These are phyloP conservation scores for Yamadazyma atmosphaerica DNA, from an alignment of 1,139 yeast species.

Conservation along the genomic window DNA sequence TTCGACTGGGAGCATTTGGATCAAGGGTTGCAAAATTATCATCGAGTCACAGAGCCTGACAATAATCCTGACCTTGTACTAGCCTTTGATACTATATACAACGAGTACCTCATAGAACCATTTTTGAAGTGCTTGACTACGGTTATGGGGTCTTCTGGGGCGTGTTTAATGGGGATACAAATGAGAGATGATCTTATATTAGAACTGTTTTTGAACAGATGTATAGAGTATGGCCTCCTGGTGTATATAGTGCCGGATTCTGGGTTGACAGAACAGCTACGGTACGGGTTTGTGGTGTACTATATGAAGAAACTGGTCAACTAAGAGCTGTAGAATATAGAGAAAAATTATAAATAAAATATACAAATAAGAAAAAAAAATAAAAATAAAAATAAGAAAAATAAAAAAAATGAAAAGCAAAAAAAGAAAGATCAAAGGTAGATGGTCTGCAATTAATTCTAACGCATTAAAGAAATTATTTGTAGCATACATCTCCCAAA, in stretches of 20 bases:
- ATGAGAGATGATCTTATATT: slow-evolving; percentile 55
- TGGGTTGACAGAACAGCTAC: slow-evolving; percentile 28
- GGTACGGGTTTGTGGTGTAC: slow-evolving; percentile 48
- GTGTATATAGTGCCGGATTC: slow-evolving; percentile 28
- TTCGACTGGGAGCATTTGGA: slow-evolving; percentile 66
- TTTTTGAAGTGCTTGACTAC: slow-evolving; percentile 45
- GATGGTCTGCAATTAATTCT: no score
- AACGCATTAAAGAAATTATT: no score
- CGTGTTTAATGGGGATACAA: slow-evolving; percentile 52
- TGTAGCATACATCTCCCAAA: no score
- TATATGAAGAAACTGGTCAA: slow-evolving; percentile 23
- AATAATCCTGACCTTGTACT: slow-evolving; percentile 46
- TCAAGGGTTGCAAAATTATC: slow-evolving; percentile 26
- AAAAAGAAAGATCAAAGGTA: no score
- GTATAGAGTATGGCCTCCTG: slow-evolving; percentile 18
- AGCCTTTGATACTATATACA: slow-evolving; percentile 73
- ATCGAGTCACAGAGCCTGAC: slow-evolving; percentile 8
- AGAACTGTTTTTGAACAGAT: slow-evolving; percentile 43
- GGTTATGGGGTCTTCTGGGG: slow-evolving; percentile 34
- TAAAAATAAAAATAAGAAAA: background rate
- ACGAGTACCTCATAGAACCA: slow-evolving; percentile 57
- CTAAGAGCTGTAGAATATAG: no score
- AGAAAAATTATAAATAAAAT: no score
- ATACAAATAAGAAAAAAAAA: no score
- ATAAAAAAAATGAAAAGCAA: no score